Conservation (phyloP, 345 rosid species). For the Erysimum cheiranthoides region DNA sequence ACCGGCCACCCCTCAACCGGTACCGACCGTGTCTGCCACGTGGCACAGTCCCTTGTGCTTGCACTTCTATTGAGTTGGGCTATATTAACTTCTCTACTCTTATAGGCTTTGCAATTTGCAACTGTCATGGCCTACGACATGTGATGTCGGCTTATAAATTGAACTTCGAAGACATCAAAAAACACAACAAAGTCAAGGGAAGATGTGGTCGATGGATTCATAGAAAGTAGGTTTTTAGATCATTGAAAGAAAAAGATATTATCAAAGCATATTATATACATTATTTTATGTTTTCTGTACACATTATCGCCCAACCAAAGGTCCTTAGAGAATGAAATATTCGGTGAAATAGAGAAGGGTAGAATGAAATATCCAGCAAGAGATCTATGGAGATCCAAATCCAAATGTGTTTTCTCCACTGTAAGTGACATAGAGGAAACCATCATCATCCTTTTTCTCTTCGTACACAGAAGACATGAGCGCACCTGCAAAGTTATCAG, state of each 20-base stretch:
- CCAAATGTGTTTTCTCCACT: conserved; percentile 94
- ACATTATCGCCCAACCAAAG: conserved; percentile 22
- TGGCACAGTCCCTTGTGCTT: conserved; percentile 25
- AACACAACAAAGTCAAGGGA: not conserved
- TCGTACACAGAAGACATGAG: conserved; percentile 79
- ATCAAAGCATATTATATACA: conserved; percentile 24
- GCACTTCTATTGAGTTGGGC: not conserved
- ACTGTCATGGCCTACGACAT: conserved; percentile 19
- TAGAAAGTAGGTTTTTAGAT: conserved; percentile 13
- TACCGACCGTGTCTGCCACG: conserved; percentile 34
- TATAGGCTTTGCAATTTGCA: not conserved
- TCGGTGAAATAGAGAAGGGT: not conserved
- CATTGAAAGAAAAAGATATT: not conserved
- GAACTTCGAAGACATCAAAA: conserved; percentile 3
- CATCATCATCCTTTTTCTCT: conserved; percentile 88
- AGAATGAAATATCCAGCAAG: conserved; percentile 17
- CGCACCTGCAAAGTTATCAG: conserved; percentile 57
- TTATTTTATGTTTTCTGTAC: conserved; percentile 41
- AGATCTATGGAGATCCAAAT: conserved; percentile 38
- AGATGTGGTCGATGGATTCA: conserved; percentile 7
- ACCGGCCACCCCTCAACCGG: conserved; percentile 10
- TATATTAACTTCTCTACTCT: not conserved
- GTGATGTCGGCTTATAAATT: conserved; percentile 19
- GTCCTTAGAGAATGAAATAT: conserved; percentile 33
- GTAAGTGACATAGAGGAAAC: conserved; percentile 85